Conservation (phyloP, 345 rosid genomes). For the Brassica cretica region DNA sequence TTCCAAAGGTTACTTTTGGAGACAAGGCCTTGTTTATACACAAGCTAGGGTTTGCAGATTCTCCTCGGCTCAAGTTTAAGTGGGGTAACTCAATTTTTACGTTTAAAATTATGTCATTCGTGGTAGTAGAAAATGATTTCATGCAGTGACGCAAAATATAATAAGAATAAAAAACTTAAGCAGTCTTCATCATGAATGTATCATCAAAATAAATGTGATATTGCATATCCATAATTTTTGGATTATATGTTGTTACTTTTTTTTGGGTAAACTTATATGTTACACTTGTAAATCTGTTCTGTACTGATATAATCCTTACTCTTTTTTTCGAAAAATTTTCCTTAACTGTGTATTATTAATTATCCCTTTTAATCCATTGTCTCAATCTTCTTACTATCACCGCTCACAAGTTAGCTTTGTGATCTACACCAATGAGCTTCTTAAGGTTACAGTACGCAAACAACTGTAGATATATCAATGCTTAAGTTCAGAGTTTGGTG, state of each 20-base stretch:
- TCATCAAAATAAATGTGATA: neutral
- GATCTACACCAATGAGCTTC: neutral
- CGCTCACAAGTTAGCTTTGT: neutral
- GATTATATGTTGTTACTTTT: neutral
- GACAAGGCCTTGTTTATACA: constrained; percentile 54
- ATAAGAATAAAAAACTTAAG: neutral
- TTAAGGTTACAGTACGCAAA: neutral
- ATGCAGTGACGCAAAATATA: neutral
- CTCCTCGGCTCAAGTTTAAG: neutral
- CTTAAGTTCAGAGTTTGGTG: neutral
- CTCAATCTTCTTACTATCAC: neutral
- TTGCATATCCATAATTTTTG: neutral
- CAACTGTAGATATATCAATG: neutral
- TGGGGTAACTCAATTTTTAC: neutral
- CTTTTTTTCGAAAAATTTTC: neutral
- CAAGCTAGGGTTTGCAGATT: constrained; percentile 79
- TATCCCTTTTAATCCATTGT: neutral
- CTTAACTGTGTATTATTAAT: neutral
- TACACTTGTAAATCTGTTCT: neutral
- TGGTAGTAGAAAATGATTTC: neutral
- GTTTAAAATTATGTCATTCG: neutral
- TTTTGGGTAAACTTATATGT: too few relatives aligned
- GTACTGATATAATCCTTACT: neutral
- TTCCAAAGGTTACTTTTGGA: constrained; percentile 62
- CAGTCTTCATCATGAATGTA: neutral